phyloP scores from a whole-genome alignment of 2,329 filamentous ascomycete genomes.

The Xenoacremonium recifei region DNA sequence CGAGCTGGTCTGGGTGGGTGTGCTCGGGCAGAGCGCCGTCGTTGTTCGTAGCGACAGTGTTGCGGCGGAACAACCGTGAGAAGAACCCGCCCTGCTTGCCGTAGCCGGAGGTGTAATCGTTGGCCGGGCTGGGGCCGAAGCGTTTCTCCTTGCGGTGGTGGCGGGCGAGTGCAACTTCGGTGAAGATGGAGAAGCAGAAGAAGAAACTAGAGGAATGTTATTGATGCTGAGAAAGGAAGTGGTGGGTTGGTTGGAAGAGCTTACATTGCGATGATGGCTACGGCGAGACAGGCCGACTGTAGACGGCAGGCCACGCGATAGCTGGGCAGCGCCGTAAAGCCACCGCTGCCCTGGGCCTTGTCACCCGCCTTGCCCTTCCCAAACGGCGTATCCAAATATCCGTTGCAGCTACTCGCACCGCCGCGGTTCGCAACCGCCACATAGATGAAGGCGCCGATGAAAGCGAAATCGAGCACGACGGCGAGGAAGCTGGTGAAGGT shows the following conservation, averaged over 20 bases:
- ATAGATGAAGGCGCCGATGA: conserved; percentile 76
- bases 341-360: conserved; percentile 44
- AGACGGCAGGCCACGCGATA: conserved; percentile 64
- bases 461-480: conserved; percentile 74
- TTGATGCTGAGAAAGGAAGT: conserved; percentile 1
- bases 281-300: conserved; percentile 74
- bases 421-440: conserved; percentile 72
- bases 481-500: conserved; percentile 70
- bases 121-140: conserved; percentile 52
- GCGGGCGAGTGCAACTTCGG: conserved; percentile 67
- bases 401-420: conserved; percentile 64
- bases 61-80: conserved; percentile 31
- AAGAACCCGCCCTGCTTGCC: conserved; percentile 34
- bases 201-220: conserved; percentile 56
- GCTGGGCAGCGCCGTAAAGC: conserved; percentile 48
- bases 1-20: conserved; percentile 39
- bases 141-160: conserved; percentile 74
- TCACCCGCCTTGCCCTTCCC: conserved; percentile 60
- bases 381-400: conserved; percentile 63
- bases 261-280: conserved; percentile 75
- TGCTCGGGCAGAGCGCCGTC: conserved; percentile 36
- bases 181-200: conserved; percentile 69
- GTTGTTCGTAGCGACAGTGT: conserved; percentile 15
- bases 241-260: conserved; percentile 11
- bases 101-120: conserved; percentile 60